Evolutionary conservation across 2,329 filamentous ascomycete species (phyloP).

Genomic region (Endoconidiophora laricicola): DNA sequence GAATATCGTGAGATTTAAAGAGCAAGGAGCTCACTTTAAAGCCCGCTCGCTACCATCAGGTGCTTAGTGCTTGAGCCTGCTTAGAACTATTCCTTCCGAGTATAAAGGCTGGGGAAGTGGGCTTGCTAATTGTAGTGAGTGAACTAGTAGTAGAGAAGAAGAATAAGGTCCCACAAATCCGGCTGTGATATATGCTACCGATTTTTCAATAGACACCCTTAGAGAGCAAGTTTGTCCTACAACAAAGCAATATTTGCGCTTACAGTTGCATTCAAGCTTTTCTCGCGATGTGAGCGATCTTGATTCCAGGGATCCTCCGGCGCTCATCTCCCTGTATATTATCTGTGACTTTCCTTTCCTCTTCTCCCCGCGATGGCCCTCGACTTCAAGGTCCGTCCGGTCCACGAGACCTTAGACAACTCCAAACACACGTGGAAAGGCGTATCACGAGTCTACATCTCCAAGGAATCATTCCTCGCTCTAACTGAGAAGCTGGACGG

Average conservation of each 20-base stretch:
- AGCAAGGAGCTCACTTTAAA: no score
- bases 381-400: slow-evolving; percentile 26
- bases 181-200: no score
- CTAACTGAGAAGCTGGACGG: slow-evolving; percentile 27
- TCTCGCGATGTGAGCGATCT: background rate
- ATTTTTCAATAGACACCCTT: no score
- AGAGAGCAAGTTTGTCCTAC: background rate
- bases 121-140: background rate
- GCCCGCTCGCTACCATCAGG: no score
- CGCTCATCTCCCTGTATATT: slow-evolving; percentile 16
- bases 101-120: no score
- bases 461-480: slow-evolving; percentile 29
- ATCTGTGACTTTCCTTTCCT: no score
- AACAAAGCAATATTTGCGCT: background rate
- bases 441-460: slow-evolving; percentile 31
- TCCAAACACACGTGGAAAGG: slow-evolving; percentile 23
- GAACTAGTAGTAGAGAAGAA: background rate
- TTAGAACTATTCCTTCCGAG: no score
- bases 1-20: no score
- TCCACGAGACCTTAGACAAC: slow-evolving; percentile 27
- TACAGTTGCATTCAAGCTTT: background rate
- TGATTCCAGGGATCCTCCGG: background rate
- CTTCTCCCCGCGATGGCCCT: slow-evolving; percentile 18
- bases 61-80: no score
- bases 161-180: no score